Percentiles rank a stretch among this genome's conserved stretches.
phyloP scores from a whole-genome alignment of 2,329 filamentous ascomycete genomes.

The Chrysoporthe puriensis region DNA sequence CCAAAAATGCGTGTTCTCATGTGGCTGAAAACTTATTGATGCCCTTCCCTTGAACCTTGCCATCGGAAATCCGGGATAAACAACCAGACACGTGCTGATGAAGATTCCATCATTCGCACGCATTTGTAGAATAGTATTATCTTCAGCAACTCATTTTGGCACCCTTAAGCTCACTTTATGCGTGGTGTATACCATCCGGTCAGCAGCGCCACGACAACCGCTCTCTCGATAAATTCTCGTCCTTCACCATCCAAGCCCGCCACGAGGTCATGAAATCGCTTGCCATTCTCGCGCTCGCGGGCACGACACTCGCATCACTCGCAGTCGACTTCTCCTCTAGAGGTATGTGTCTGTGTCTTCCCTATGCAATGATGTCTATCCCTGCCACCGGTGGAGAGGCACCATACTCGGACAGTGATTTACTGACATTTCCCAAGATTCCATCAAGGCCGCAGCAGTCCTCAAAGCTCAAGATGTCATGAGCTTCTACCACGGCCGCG shows the following conservation, averaged over 20 bases:
- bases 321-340: background rate
- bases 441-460: background rate
- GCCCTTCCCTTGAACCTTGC: no score
- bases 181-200: background rate
- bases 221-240: background rate
- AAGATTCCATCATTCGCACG: background rate
- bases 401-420: background rate
- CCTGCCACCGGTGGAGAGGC: background rate
- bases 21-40: no score
- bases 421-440: background rate
- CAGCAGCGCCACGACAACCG: background rate
- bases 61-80: no score
- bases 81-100: background rate
- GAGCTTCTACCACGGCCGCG: slow-evolving; percentile 37
- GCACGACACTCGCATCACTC: background rate
- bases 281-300: background rate
- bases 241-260: background rate
- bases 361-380: background rate
- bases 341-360: background rate
- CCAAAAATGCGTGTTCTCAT: no score
- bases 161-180: background rate
- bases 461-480: slow-evolving; percentile 38
- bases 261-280: background rate
- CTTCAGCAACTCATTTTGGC: background rate
- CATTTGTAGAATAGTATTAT: background rate